phyloP scores from a whole-genome alignment of 1,139 yeast genomes.

The Schizosaccharomyces versatilis region DNA sequence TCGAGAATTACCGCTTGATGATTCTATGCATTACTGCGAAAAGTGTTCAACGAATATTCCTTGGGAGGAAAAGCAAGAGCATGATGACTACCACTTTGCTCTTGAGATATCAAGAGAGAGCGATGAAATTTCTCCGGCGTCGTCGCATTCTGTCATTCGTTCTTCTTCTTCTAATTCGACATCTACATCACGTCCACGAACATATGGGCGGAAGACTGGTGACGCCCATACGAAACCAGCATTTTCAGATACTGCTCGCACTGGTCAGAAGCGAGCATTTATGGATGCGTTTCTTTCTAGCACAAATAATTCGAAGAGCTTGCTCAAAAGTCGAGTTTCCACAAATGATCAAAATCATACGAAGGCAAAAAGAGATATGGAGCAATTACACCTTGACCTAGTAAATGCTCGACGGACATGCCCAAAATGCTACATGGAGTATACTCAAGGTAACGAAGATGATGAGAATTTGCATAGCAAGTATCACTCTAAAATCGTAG shows the following conservation, averaged over 20 bases:
- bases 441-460: constrained; percentile 4
- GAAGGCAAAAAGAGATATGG: background rate
- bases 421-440: constrained; percentile 4
- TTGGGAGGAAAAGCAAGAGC: background rate
- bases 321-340: background rate
- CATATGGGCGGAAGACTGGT: background rate
- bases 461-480: constrained; percentile 1
- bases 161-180: background rate
- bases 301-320: background rate
- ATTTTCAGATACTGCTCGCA: background rate
- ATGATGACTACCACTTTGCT: constrained; percentile 2
- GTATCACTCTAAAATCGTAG: constrained; percentile 2
- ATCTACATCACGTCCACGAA: background rate
- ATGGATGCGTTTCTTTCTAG: background rate
- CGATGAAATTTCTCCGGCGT: background rate
- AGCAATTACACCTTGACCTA: background rate
- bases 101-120: background rate
- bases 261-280: background rate
- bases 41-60: background rate
- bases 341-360: background rate
- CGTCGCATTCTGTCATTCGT: background rate
- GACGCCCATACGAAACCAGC: background rate
- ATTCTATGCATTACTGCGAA: background rate
- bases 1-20: background rate
- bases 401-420: background rate